Percentiles rank a stretch among this genome's conserved stretches.
Conservation (phyloP, 2,329 filamentous ascomycete genomes). For the Celoporthe dispersa region DNA sequence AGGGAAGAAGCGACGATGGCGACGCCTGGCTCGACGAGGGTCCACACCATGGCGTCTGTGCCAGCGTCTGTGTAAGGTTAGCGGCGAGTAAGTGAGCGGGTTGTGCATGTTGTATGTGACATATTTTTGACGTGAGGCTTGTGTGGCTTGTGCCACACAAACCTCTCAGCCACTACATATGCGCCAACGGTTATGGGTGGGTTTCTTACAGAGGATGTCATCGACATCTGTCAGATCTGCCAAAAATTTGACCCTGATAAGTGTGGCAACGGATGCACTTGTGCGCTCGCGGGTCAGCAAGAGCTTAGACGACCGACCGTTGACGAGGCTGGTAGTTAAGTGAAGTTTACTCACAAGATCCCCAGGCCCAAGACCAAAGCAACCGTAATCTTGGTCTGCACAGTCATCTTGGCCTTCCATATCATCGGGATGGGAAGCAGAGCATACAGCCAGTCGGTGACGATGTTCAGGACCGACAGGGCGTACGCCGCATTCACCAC, state of each 20-base stretch:
- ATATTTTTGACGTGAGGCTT: background rate
- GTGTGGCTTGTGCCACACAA: background rate
- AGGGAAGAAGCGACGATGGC: slow-evolving; percentile 59
- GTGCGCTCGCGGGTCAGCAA: background rate
- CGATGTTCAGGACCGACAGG: slow-evolving; percentile 55
- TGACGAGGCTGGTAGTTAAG: background rate
- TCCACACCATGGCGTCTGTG: slow-evolving; percentile 61
- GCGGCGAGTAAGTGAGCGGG: background rate
- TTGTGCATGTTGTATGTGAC: background rate
- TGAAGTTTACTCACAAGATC: slow-evolving; percentile 47
- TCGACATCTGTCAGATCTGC: slow-evolving; percentile 47
- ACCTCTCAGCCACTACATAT: background rate
- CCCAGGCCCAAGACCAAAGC: slow-evolving; percentile 54
- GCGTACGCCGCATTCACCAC: slow-evolving; percentile 55
- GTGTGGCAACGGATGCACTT: slow-evolving; percentile 58
- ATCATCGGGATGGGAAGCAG: slow-evolving; percentile 59
- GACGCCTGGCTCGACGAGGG: slow-evolving; percentile 59
- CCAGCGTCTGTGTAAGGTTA: slow-evolving; percentile 44
- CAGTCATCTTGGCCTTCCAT: slow-evolving; percentile 58
- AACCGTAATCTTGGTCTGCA: slow-evolving; percentile 56
- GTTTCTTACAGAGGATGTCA: slow-evolving; percentile 53
- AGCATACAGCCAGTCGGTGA: slow-evolving; percentile 61
- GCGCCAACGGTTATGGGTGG: no score
- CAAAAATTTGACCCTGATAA: slow-evolving; percentile 56
- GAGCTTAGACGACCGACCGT: background rate